Percentiles rank a stretch among this genome's conserved stretches.
phyloP scores from a whole-genome alignment of 306 rosid species.

The Cicer yamashitae region DNA sequence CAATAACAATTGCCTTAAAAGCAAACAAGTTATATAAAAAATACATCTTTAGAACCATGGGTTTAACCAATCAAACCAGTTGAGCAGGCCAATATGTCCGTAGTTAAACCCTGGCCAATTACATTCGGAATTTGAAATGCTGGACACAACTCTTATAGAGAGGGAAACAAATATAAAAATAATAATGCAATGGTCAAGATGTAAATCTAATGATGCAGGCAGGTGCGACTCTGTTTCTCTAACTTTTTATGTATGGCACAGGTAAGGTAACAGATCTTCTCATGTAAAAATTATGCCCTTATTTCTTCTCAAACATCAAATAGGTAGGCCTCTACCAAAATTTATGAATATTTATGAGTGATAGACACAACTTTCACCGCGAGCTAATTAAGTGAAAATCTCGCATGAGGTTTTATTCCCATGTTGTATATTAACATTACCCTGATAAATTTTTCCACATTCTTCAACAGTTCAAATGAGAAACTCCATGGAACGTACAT shows the following conservation, averaged over 20 bases:
- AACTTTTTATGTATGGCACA: constrained; percentile 4
- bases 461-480: constrained; percentile 19
- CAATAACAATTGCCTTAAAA: constrained; percentile 22
- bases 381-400: constrained; percentile 11
- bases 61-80: constrained; percentile 32
- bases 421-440: background rate
- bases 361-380: background rate
- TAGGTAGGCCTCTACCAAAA: background rate
- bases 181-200: constrained; percentile 7
- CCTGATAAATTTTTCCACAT: background rate
- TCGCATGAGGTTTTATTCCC: background rate
- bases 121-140: constrained; percentile 17
- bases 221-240: background rate
- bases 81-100: constrained; percentile 16
- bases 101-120: constrained; percentile 14
- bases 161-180: constrained; percentile 14
- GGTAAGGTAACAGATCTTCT: constrained; percentile 12
- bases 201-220: constrained; percentile 27
- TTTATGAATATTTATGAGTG: background rate
- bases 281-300: background rate
- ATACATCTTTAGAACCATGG: constrained; percentile 10
- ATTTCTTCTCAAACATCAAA: constrained; percentile 17
- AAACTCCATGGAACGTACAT: constrained; percentile 16
- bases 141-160: background rate
- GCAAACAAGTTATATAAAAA: constrained; percentile 17